Evolutionary conservation across 768 basidiomycete species (phyloP), one percentile per base, ranked within the genome.

Genomic region (Pisolithus marmoratus): DNA sequence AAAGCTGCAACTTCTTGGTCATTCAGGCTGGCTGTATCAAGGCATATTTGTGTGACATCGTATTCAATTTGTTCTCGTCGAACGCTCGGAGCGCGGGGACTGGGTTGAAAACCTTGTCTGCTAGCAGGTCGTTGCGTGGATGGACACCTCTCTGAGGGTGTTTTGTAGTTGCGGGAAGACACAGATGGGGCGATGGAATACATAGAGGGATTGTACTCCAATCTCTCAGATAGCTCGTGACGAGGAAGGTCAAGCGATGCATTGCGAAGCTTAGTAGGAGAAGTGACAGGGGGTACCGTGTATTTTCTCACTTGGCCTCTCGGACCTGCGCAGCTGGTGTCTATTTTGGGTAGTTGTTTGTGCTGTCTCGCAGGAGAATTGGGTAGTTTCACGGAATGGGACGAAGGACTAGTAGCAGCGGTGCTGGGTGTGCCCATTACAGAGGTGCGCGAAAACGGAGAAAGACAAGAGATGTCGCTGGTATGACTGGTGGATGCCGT

Each of bases 1-100:
- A 65, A 65, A 43, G 63, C 63, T 38, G 65, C 64, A 27, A 65
- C 57, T 54, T 65, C 64, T 52, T 65, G 64, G 42, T 67, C 64
- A 3, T 61, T 58, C 2, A 64, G 41, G 46, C 59, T 65, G 46
- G 64, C 65, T 3, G 64, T 65, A 54, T 65, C 64, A 34, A 65
- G 64, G 43, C 64, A 65, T 40, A 65, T 63, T 43, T 65, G 64
- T 8, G 49, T 65, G 6, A 67, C 64, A 19, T 65, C 65, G 48
- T 55, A 65, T 43, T 65, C 65, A 37, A 65, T 34, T n/a, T 58
- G 51, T 40, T 65, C 64, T 53, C 64, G 58, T 15, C 64, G 64
- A 38, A 65, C 50, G 55, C 64, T 66, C 38, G 64, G 54, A 34
- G 64, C 64, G 19, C 54, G 64, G 17, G 57, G 56, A 48, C 56